Percentiles rank a stretch among this genome's conserved stretches.
Conservation (phyloP, 2,329 filamentous ascomycete species). For the Westerdykella ornata region DNA sequence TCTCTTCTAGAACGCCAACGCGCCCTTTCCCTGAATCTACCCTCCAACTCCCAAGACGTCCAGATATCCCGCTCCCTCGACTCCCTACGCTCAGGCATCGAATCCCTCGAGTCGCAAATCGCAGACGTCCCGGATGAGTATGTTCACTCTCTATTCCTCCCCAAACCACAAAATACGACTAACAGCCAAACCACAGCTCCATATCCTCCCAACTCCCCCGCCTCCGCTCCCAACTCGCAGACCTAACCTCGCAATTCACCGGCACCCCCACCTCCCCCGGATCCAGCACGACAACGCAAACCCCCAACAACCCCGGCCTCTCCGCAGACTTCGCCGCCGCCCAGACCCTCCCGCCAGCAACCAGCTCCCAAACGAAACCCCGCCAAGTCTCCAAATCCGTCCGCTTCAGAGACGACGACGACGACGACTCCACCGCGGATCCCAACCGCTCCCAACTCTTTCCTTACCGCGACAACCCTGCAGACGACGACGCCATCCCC, state of each 20-base stretch:
- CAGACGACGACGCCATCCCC: slow-evolving; percentile 35
- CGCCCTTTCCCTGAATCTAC: slow-evolving; percentile 71
- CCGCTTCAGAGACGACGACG: slow-evolving; percentile 63
- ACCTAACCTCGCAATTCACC: slow-evolving; percentile 74
- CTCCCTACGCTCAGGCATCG: slow-evolving; percentile 74
- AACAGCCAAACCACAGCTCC: slow-evolving; percentile 9
- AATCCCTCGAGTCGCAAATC: slow-evolving; percentile 58
- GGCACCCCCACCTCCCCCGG: slow-evolving; percentile 48
- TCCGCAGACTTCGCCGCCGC: slow-evolving; percentile 31
- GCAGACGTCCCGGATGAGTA: slow-evolving; percentile 53
- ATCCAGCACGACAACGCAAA: slow-evolving; percentile 34
- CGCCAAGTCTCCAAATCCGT: slow-evolving; percentile 60
- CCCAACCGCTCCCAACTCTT: slow-evolving; percentile 53
- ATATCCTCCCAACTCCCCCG: slow-evolving; percentile 54
- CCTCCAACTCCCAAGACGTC: slow-evolving; percentile 74
- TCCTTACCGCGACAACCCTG: slow-evolving; percentile 66
- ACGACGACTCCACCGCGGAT: slow-evolving; percentile 38
- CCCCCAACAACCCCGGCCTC: slow-evolving; percentile 40
- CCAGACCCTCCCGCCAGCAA: slow-evolving; percentile 12
- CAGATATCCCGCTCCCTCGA: slow-evolving; percentile 85
- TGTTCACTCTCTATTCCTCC: slow-evolving; percentile 8
- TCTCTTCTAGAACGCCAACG: slow-evolving; percentile 88
- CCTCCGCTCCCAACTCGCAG: slow-evolving; percentile 66
- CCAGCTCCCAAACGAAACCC: slow-evolving; percentile 32
- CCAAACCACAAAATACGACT: background rate